Percentiles rank a stretch among this genome's conserved stretches.
These are phyloP conservation scores for Thermomyces lanuginosus DNA, from an alignment of 2,329 filamentous ascomycete genomes.

Conservation along the genomic window DNA sequence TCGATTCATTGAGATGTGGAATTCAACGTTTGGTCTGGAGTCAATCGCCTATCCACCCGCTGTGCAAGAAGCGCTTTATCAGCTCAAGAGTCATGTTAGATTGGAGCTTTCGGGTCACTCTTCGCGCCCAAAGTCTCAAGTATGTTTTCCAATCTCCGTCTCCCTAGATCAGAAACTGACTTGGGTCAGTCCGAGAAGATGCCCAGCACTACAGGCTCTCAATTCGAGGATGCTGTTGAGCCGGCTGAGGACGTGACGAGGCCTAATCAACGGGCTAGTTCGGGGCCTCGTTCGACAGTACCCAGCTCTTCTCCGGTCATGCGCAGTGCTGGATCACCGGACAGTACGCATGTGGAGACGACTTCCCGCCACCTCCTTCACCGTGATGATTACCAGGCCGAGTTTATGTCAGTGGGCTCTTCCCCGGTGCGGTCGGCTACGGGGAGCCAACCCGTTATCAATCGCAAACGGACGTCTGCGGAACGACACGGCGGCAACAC, in stretches of 20 bases:
- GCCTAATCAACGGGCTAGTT: no score
- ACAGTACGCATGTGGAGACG: slow-evolving; percentile 19
- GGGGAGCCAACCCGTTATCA: slow-evolving; percentile 61
- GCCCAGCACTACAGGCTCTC: no score
- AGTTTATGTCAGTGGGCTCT: slow-evolving; percentile 54
- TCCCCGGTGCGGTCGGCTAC: slow-evolving; percentile 32
- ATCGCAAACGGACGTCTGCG: slow-evolving; percentile 61
- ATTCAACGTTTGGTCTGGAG: slow-evolving; percentile 46
- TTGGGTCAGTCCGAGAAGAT: no score
- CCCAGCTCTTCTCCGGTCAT: slow-evolving; percentile 17
- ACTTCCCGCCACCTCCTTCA: slow-evolving; percentile 41
- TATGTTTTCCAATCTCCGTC: slow-evolving; percentile 8
- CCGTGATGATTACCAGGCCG: slow-evolving; percentile 69
- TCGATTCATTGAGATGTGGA: slow-evolving; percentile 48
- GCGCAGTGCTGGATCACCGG: no score
- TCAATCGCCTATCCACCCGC: slow-evolving; percentile 47
- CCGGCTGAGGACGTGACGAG: no score
- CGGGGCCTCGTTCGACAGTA: no score
- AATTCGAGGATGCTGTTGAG: no score
- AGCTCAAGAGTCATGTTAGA: slow-evolving; percentile 40
- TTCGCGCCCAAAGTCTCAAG: no score
- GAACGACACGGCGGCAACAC: slow-evolving; percentile 51
- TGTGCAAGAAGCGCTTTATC: slow-evolving; percentile 46
- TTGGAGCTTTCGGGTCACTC: slow-evolving; percentile 36
- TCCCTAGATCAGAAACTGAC: background rate